Base-by-base conservation (phyloP, 371 early-diverging fungal genomes). In the Apophysomyces trapeziformis region DNA sequence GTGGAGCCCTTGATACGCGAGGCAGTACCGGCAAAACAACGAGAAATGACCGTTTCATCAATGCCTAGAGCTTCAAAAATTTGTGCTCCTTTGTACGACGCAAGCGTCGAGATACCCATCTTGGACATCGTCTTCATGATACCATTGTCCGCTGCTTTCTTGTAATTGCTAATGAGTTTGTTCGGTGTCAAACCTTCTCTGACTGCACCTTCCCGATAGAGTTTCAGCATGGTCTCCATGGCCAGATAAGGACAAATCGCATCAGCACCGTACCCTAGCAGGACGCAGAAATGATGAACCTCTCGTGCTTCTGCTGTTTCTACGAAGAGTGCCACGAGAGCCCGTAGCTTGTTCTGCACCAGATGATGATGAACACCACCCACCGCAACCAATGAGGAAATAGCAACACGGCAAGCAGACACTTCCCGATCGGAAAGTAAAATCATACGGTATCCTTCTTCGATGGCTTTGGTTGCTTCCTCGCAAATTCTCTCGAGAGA, bases 51-150 rank as follows among this genome's bases (percentile, higher is more conserved):
- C 35, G 90, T 81, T 57, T 88, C 85, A 61, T 93, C 92, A 5
- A 97, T 72, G 66, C 97, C 97, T 26, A 97, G 89, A 35, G 95
- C 95, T 75, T 97, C 97, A 73, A 97, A 96, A 68, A 95, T 95
- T 85, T 97, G 96, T 13, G 97, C 96, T 58, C 96, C 97, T 80
- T 96, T 96, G 86, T 97, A 97, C 38, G 92, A 91, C 75, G 96
- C 95, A 63, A 97, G 80, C 16, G 97, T 96, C 21, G 96, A 96
- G 60, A 97, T 95, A 65, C 97, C 97, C 97, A 97, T 97, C 87
- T 97, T 97, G 75, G 96, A 95, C 96, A 96, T 96, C 62, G 96
- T 96, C 79, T 97, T 96, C 60, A 88, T 80, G 72, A 97, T 93
- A 68, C 97, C 97, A 70, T 96, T 93, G 74, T 94, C 92, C 38